Percentiles rank a stretch among this genome's conserved stretches.
These are phyloP conservation scores for Clavispora asparagi DNA, from an alignment of 805 yeast genomes.

Conservation along the genomic window DNA sequence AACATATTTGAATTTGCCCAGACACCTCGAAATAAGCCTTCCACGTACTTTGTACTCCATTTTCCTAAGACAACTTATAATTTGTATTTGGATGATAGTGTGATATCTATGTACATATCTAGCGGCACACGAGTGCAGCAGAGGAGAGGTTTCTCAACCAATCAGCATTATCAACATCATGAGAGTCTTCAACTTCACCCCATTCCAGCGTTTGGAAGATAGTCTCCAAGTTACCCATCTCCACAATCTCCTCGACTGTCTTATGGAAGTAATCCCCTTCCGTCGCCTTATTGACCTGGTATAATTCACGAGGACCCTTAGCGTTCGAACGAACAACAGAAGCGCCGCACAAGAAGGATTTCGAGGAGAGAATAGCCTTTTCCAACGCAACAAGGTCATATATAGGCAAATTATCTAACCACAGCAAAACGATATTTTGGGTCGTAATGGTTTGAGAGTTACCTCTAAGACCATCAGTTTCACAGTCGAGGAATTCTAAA, in stretches of 20 bases:
- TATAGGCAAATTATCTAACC: constrained; percentile 56
- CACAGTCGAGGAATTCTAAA: constrained; percentile 70
- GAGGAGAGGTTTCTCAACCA: constrained; percentile 76
- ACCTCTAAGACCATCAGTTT: constrained; percentile 74
- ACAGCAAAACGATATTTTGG: constrained; percentile 55
- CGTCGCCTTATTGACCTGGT: constrained; percentile 31
- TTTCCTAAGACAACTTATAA: background rate
- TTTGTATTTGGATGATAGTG: background rate
- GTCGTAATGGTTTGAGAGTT: constrained; percentile 63
- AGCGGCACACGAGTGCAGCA: constrained; percentile 50
- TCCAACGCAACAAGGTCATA: constrained; percentile 89
- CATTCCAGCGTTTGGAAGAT: constrained; percentile 82
- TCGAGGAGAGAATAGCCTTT: constrained; percentile 78
- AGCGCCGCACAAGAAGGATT: constrained; percentile 81
- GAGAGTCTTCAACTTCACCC: constrained; percentile 99
- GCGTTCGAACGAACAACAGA: constrained; percentile 50
- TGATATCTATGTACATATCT: constrained; percentile 1
- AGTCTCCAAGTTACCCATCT: constrained; percentile 75
- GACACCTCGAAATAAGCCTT: too few species aligned
- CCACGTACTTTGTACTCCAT: too few species aligned
- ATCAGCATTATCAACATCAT: constrained; percentile 93
- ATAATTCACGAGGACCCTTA: constrained; percentile 12
- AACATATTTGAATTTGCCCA: too few species aligned
- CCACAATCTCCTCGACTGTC: constrained; percentile 65
- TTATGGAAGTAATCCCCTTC: constrained; percentile 31